Conservation (phyloP, 1,284 basidiomycete species). For the Cutaneotrichosporon cutaneum region DNA sequence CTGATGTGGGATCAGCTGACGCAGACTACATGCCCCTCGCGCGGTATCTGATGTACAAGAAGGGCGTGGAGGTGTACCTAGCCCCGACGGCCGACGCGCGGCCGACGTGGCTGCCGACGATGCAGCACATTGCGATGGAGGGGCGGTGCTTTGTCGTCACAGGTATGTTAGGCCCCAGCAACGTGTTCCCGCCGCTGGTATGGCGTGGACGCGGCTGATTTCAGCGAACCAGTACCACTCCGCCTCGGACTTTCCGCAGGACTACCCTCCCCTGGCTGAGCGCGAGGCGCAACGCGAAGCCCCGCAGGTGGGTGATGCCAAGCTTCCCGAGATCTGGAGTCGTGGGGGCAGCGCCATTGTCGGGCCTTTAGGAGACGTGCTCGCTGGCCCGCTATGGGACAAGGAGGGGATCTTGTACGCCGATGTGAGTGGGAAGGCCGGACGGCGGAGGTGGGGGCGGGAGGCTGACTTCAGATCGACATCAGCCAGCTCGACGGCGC, state of each 20-base stretch:
- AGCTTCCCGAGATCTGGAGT: conserved; percentile 30
- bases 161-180: too few species aligned
- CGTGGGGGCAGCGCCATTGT: conserved; percentile 67
- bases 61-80: conserved; percentile 51
- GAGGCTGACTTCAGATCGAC: conserved; percentile 55
- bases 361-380: conserved; percentile 63
- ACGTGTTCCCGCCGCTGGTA: too few species aligned
- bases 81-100: conserved; percentile 61
- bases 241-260: conserved; percentile 29
- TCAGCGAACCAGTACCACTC: conserved; percentile 37
- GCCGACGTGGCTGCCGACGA: conserved; percentile 63
- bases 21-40: conserved; percentile 66
- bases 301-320: too few species aligned
- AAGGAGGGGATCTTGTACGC: conserved; percentile 65
- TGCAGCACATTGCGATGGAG: conserved; percentile 72
- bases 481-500: conserved; percentile 62
- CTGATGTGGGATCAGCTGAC: not conserved
- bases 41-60: conserved; percentile 44
- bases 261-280: conserved; percentile 29
- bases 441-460: too few species aligned
- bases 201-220: too few species aligned
- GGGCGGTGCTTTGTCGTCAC: conserved; percentile 74
- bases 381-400: conserved; percentile 66
- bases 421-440: conserved; percentile 40
- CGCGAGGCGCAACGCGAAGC: too few species aligned